Base-by-base conservation (phyloP, 306 rosid genomes). In the Begonia loranthoides region DNA sequence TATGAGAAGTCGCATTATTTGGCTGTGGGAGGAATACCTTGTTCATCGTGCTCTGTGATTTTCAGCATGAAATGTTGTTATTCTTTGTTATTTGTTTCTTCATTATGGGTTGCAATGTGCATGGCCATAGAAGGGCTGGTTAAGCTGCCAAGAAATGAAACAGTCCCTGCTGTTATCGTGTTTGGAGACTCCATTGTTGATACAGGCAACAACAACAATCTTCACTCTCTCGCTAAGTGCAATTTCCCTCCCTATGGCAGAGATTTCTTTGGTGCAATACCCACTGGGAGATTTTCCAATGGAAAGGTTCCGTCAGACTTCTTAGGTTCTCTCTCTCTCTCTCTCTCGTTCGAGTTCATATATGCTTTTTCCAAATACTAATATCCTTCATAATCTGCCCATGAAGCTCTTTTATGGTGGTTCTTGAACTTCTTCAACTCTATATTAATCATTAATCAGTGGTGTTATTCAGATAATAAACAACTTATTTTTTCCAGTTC, bases 171-270 rank as follows among this genome's bases (percentile, higher is more conserved):
- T 1, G 19, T 84, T 13, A 70, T 83, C 14, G 70, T 77, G 12
- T 84, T 87, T 39, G 94, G 94, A 12, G 93, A 87, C 39, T 87
- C 94, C 0, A 84, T 87, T 51, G 76, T 81, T 59, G 96, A 87
- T 45, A 84, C 94, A 0, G 94, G 96, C 65, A 87, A 74, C 58
- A 87, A 84, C 72, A 81, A 87, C 74, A 0, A 59, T 43, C 70
- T 87, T 15, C 1, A 11, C 24, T 50, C 88, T 10, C 4, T 65
- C 0, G 38, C 44, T 9, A 83, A 68, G 58, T 67, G 79, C 56
- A 56, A 87, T 45, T 78, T 53, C 51, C 66, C 92, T 13, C 96
- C 96, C 0, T 83, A 83, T 13, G 94, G 96, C 36, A 46, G n/a
- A 17, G 70, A 80, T 47, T 76, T 83, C 43, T 5, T 0, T 0